Base-by-base conservation (phyloP, 2,329 filamentous ascomycete species). In the Chaetomiaceae sp. region DNA sequence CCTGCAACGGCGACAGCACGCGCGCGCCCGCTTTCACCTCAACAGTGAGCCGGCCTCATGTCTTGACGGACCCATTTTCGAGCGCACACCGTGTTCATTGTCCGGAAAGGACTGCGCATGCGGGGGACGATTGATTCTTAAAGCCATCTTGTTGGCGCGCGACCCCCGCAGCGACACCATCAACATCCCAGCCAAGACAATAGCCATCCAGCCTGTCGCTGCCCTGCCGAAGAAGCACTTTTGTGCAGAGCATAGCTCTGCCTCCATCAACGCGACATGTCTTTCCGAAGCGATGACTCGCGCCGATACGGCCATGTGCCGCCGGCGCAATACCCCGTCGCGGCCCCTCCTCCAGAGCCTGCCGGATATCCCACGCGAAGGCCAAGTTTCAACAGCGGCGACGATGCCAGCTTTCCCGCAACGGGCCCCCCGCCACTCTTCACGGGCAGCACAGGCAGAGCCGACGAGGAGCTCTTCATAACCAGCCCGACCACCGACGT, bases 341-440 rank as follows among this genome's bases (percentile, higher is more conserved):
- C 75, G 43, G 68, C 68, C 55, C 73, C 69, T 57, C 68, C 72
- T 40, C 43, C 58, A 25, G 53, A 58, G 42, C 43, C 55, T 5
- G 58, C 37, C 32, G 53, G 64, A 33, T 72, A 74, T 58, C 69
- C 73, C 5, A 66, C 65, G 38, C 77, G 87, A 60, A 79, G 82
- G 59, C 79, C 81, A 44, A 92, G 86, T 73, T 90, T 89, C 73
- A 85, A 90, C 67, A 82, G 78, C 60, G 87, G 86, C 59, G 89
- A 94, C 67, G 87, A 92, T 67, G 74, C 76, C 43, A 71, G 73
- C 44, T 81, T 83, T 61, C 65, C 51, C 56, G 57, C 54, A 62
- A 63, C 57, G 61, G 66, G 53, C 63, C 51, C 54, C 63, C 48
- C 62, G 61, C 29, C 56, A 61, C 53, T 67, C 62, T 63, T 70